phyloP scores from a whole-genome alignment of 768 basidiomycete species.

The Leccinum imitatum region DNA sequence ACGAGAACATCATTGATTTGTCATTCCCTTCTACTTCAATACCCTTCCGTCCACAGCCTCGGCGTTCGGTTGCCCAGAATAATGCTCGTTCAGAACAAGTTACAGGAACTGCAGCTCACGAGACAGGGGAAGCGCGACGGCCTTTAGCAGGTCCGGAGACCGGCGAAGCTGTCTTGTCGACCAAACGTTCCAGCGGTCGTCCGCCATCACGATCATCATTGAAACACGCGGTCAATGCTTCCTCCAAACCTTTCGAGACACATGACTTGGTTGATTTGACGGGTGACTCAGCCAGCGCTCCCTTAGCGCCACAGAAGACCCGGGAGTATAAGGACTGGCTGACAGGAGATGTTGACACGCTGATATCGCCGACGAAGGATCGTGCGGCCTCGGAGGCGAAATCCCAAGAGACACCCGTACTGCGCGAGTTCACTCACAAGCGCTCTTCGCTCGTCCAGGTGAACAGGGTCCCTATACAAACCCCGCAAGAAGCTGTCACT shows the following conservation, averaged over 20 bases:
- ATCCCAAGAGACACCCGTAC: constrained; percentile 41
- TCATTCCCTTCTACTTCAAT: constrained; percentile 24
- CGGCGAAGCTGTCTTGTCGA: constrained; percentile 11
- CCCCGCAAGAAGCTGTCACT: constrained; percentile 36
- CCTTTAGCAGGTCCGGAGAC: constrained; percentile 15
- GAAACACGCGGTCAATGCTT: constrained; percentile 48
- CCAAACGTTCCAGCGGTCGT: constrained; percentile 21
- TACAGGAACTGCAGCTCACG: constrained; percentile 53
- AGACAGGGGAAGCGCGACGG: constrained; percentile 22
- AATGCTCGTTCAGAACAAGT: constrained; percentile 57
- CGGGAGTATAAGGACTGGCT: constrained; percentile 64
- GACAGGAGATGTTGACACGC: constrained; percentile 62
- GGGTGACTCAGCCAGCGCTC: constrained; percentile 7
- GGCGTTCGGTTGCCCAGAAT: constrained; percentile 29
- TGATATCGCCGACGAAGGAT: constrained; percentile 19
- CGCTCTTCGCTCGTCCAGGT: constrained; percentile 66
- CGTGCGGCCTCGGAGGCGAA: constrained; percentile 14
- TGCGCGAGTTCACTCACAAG: constrained; percentile 73
- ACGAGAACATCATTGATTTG: constrained; percentile 21
- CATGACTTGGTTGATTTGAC: constrained; percentile 21
- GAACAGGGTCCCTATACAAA: constrained; percentile 30
- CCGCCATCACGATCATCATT: constrained; percentile 42
- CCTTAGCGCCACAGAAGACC: constrained; percentile 18
- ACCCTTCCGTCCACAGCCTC: constrained; percentile 23
- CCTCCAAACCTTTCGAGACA: constrained; percentile 39